phyloP scores from a whole-genome alignment of 2,329 filamentous ascomycete species.

The Fusarium buxicola region DNA sequence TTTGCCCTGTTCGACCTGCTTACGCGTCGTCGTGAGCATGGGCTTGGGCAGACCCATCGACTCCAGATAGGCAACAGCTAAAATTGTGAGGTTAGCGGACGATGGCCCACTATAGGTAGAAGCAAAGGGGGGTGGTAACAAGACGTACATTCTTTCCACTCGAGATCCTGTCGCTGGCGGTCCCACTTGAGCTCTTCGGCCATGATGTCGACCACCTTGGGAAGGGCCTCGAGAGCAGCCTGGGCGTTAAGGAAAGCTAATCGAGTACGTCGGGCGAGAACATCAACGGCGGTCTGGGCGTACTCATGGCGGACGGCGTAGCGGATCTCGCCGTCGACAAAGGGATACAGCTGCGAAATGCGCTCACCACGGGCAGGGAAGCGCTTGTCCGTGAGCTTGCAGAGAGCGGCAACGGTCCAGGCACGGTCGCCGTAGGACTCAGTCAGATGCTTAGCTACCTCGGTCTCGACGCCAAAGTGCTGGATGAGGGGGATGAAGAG shows the following conservation, averaged over 20 bases:
- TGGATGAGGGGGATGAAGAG: constrained; percentile 96
- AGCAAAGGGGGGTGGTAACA: not conserved
- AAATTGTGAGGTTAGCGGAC: constrained; percentile 16
- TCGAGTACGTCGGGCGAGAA: constrained; percentile 85
- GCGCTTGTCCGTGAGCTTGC: constrained; percentile 78
- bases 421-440: constrained; percentile 92
- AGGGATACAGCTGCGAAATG: constrained; percentile 85
- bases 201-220: constrained; percentile 91
- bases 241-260: constrained; percentile 93
- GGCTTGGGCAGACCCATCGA: constrained; percentile 74
- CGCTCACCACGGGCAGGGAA: constrained; percentile 87
- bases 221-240: constrained; percentile 86
- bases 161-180: constrained; percentile 74
- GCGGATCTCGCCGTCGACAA: constrained; percentile 90
- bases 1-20: constrained; percentile 70
- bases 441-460: constrained; percentile 89
- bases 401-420: constrained; percentile 88
- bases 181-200: constrained; percentile 85
- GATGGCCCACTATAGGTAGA: constrained; percentile 9
- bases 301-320: constrained; percentile 92
- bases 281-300: constrained; percentile 89
- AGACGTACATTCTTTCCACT: constrained; percentile 80
- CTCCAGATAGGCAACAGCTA: constrained; percentile 69
- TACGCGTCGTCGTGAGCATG: constrained; percentile 67
- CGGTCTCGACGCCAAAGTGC: constrained; percentile 90